Conservation (phyloP, 192 early-diverging fungal species). For the Coemansia sp. region DNA sequence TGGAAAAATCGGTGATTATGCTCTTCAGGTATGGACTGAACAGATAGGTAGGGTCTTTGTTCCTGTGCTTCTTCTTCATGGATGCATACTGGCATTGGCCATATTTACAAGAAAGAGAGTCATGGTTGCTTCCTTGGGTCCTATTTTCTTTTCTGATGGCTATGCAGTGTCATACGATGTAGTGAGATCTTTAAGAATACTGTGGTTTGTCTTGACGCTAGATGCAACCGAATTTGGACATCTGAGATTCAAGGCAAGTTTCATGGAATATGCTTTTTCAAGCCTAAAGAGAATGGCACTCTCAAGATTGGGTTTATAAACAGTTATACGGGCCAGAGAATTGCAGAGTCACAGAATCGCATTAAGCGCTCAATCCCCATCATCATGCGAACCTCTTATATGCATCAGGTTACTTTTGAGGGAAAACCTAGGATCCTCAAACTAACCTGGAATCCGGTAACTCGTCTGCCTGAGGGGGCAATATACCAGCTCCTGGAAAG, state of each 20-base stretch:
- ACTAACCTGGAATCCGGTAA: constrained; percentile 3
- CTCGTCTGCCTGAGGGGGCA: constrained; percentile 16
- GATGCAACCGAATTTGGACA: background rate
- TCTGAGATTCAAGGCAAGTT: background rate
- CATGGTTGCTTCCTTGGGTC: background rate
- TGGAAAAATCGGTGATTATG: constrained; percentile 38
- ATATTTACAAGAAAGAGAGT: constrained; percentile 14
- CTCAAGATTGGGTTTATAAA: background rate
- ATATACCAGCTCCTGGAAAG: constrained; percentile 6
- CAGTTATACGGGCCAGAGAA: background rate
- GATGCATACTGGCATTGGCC: constrained; percentile 3
- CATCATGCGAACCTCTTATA: background rate
- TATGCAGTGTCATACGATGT: background rate
- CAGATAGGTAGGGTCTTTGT: constrained; percentile 12
- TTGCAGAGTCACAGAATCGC: background rate
- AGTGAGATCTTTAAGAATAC: background rate
- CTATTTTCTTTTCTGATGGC: background rate
- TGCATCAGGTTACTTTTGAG: background rate
- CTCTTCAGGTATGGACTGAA: constrained; percentile 1
- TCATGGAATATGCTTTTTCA: background rate
- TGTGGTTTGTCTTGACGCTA: background rate
- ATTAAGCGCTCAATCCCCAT: background rate
- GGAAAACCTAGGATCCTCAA: background rate
- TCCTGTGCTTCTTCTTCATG: constrained; percentile 18
- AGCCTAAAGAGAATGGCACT: background rate